Conservation (phyloP, 192 early-diverging fungal species). For the Umbelopsis sp. region DNA sequence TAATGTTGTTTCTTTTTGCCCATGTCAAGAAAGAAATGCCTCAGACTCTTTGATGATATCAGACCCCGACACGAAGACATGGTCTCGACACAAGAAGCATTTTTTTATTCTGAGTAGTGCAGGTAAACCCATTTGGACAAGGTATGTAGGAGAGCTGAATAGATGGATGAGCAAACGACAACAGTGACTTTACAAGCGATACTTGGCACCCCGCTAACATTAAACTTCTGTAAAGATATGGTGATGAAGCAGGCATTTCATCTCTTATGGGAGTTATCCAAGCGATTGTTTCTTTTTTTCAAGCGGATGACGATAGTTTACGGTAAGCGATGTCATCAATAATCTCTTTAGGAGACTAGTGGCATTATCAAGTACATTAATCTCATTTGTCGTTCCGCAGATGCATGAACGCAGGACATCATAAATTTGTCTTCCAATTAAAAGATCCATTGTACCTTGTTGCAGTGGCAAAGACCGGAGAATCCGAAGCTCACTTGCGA, state of each 20-base stretch:
- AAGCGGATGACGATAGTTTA: constrained; percentile 78
- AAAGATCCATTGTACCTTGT: constrained; percentile 85
- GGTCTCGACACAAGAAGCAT: constrained; percentile 73
- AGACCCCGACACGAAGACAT: constrained; percentile 44
- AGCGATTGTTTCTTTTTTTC: constrained; percentile 85
- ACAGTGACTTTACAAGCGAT: too few relatives aligned
- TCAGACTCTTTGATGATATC: background rate
- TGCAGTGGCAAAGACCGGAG: constrained; percentile 76
- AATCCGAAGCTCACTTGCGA: constrained; percentile 74
- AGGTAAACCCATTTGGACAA: constrained; percentile 93
- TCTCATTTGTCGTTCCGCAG: constrained; percentile 26
- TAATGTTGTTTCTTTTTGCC: background rate
- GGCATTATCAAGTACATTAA: too few relatives aligned
- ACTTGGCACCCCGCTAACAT: too few relatives aligned
- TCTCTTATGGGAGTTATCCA: constrained; percentile 89
- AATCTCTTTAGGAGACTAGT: too few relatives aligned
- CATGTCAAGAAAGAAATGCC: background rate
- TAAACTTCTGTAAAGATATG: constrained; percentile 62
- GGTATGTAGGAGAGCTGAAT: constrained; percentile 39
- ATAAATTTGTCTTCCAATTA: constrained; percentile 82
- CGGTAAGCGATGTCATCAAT: constrained; percentile 35
- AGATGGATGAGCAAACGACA: background rate
- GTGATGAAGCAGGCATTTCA: constrained; percentile 86
- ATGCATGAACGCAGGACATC: constrained; percentile 67
- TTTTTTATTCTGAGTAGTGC: constrained; percentile 92